phyloP scores from a whole-genome alignment of 148 eudicot genomes.

The Rhododendron mucronatum region DNA sequence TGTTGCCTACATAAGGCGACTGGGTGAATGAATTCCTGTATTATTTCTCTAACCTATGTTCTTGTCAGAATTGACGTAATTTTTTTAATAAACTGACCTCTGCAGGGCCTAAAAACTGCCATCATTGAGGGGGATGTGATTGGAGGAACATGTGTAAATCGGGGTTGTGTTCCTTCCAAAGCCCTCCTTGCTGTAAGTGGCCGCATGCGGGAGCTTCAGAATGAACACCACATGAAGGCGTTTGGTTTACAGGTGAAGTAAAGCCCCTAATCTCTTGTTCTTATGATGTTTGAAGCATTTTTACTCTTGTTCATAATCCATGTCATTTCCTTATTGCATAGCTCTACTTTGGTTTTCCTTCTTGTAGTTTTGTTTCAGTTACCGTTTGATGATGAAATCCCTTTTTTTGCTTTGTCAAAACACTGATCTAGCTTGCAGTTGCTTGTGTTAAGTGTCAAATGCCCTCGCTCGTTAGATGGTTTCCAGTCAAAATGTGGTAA shows the following conservation, averaged over 20 bases:
- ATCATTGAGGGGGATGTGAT: constrained; percentile 97
- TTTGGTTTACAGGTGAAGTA: constrained; percentile 87
- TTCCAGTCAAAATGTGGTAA: background rate
- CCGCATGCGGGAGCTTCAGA: constrained; percentile 98
- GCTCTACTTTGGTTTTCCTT: background rate
- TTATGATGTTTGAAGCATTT: background rate
- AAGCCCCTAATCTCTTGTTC: background rate
- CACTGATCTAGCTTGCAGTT: background rate
- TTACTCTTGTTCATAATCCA: background rate
- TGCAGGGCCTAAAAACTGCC: constrained; percentile 97
- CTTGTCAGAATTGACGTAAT: background rate
- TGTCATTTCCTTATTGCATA: background rate
- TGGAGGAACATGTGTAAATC: constrained; percentile 99
- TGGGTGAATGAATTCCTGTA: background rate
- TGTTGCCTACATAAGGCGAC: background rate
- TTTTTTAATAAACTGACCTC: background rate
- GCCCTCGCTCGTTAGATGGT: background rate
- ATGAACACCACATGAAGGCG: constrained; percentile 93
- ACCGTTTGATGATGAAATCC: background rate
- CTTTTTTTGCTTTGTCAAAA: background rate
- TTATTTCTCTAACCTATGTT: background rate
- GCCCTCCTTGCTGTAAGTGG: constrained; percentile 99
- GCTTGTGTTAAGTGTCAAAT: background rate
- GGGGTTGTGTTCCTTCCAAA: constrained; percentile 99
- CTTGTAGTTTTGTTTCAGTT: background rate